phyloP scores from a whole-genome alignment of 805 yeast genomes.

The Diddensiella caesifluorescens region DNA sequence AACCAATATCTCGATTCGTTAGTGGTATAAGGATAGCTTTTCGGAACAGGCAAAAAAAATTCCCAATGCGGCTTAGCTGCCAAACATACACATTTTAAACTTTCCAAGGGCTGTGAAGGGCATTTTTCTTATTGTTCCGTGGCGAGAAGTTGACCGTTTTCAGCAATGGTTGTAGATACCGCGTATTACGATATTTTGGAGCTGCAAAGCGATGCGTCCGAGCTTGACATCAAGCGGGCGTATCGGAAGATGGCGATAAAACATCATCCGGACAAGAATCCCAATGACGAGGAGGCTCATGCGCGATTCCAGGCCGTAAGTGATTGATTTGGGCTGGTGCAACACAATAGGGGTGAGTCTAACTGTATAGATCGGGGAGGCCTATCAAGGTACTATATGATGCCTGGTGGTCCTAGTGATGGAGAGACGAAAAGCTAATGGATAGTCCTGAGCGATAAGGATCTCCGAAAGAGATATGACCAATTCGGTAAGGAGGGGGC shows the following conservation, averaged over 20 bases:
- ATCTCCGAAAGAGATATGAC: constrained; percentile 69
- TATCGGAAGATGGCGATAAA: constrained; percentile 84
- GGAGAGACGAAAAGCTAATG: constrained; percentile 40
- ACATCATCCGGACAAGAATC: constrained; percentile 95
- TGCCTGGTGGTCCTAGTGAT: not conserved
- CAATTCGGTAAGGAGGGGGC: constrained; percentile 77
- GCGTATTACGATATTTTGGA: constrained; percentile 79
- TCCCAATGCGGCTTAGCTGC: not conserved
- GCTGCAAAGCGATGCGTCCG: constrained; percentile 63
- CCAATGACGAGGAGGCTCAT: constrained; percentile 88
- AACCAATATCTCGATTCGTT: not conserved
- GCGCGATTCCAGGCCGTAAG: constrained; percentile 62
- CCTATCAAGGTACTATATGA: constrained; percentile 35
- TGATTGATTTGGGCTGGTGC: not conserved
- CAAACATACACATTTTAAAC: not conserved
- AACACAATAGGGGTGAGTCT: not conserved
- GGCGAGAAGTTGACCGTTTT: not conserved
- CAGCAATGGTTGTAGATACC: constrained; percentile 73
- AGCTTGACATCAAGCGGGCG: constrained; percentile 84
- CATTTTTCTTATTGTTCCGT: no score
- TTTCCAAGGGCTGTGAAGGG: no score
- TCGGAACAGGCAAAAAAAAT: not conserved
- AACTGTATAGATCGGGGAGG: constrained; percentile 39
- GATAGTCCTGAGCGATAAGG: constrained; percentile 72
- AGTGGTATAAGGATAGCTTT: not conserved